Evolutionary conservation across 73 alveolate species (phyloP).

Genomic region (Tetrahymena malaccensis): DNA sequence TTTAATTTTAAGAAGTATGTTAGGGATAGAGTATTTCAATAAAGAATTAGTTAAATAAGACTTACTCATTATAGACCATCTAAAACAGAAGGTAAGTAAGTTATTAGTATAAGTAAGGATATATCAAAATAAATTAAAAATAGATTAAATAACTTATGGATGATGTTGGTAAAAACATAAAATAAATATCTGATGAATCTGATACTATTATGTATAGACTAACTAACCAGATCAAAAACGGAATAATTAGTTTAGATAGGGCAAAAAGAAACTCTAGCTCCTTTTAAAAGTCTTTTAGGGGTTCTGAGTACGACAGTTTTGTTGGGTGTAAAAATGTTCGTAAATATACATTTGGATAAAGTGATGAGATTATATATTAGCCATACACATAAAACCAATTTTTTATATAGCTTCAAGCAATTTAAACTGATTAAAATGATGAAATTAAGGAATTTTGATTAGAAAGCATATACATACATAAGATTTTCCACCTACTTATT

Average conservation of each 20-base stretch:
- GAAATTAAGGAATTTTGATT: background rate
- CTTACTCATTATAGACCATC: background rate
- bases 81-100: background rate
- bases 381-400: background rate
- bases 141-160: background rate
- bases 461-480: too few relatives aligned
- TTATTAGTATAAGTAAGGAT: background rate
- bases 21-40: background rate
- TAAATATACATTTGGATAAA: background rate
- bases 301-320: background rate
- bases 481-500: too few relatives aligned
- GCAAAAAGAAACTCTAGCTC: background rate
- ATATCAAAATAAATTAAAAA: background rate
- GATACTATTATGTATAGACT: background rate
- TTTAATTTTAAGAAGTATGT: background rate
- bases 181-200: background rate
- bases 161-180: background rate
- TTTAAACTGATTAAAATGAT: background rate
- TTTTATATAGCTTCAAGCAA: background rate
- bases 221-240: background rate
- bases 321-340: background rate
- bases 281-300: background rate
- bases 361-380: background rate
- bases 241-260: background rate
- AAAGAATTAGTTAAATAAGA: background rate